A percentile compares a stretch with the other conserved stretches of the same genome.
Conservation (phyloP, 2,329 filamentous ascomycete species). For the Pyrenochaeta sp. region DNA sequence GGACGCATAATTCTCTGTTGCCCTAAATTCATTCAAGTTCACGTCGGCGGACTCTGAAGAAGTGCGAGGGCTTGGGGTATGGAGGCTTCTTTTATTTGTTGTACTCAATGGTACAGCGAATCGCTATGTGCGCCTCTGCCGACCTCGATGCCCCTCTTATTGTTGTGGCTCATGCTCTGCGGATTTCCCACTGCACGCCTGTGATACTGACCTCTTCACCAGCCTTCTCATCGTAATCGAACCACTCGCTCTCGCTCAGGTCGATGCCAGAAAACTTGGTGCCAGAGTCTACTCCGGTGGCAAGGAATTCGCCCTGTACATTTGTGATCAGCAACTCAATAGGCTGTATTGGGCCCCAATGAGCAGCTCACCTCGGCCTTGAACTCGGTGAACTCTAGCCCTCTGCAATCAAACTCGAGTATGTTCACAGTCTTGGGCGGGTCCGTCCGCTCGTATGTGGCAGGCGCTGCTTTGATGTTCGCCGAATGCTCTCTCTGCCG, state of each 20-base stretch:
- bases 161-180: conserved; percentile 63
- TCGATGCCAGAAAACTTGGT: conserved; percentile 87
- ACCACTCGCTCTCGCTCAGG: conserved; percentile 92
- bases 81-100: no score
- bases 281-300: conserved; percentile 78
- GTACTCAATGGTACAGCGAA: no score
- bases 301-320: conserved; percentile 86
- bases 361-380: conserved; percentile 75
- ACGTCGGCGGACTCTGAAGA: no score
- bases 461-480: conserved; percentile 78
- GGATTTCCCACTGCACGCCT: conserved; percentile 86
- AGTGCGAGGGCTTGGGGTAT: no score
- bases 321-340: background rate
- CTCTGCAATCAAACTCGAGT: conserved; percentile 91
- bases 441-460: conserved; percentile 73
- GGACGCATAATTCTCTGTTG: no score
- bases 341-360: background rate
- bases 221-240: conserved; percentile 95
- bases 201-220: conserved; percentile 92
- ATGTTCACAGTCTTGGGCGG: conserved; percentile 80
- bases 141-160: background rate
- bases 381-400: conserved; percentile 91
- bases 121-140: no score
- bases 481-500: conserved; percentile 82
- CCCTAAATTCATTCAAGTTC: no score